phyloP scores from a whole-genome alignment of 2,329 filamentous ascomycete species.

The Didymella glomerata region DNA sequence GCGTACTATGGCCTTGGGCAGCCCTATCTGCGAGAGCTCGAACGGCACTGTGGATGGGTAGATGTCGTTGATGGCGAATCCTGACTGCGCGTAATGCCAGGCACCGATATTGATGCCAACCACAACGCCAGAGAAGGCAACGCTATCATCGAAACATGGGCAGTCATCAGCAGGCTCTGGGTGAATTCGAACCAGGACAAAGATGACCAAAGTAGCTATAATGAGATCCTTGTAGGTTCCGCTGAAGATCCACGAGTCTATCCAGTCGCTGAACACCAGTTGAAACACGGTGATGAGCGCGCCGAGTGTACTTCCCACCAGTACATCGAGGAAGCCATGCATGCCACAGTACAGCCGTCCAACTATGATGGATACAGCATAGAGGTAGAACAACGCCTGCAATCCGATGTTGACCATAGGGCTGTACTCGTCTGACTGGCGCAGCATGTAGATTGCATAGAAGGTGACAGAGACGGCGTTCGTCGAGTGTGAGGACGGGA shows the following conservation, averaged over 20 bases:
- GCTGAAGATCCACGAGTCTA: constrained; percentile 74
- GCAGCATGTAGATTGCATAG: constrained; percentile 78
- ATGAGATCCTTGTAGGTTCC: constrained; percentile 67
- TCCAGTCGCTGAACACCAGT: constrained; percentile 62
- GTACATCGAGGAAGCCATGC: constrained; percentile 95
- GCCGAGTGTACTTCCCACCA: constrained; percentile 81
- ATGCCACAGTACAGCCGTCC: constrained; percentile 97
- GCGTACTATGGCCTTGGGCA: constrained; percentile 69
- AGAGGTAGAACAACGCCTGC: constrained; percentile 78
- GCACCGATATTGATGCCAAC: constrained; percentile 83
- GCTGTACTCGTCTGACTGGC: constrained; percentile 67
- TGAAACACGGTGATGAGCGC: constrained; percentile 67
- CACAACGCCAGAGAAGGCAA: constrained; percentile 89
- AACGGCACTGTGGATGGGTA: constrained; percentile 70
- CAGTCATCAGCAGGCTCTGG: constrained; percentile 97
- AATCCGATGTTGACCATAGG: constrained; percentile 68
- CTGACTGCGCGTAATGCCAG: constrained; percentile 78
- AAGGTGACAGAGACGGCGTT: constrained; percentile 95
- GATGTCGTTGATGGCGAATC: constrained; percentile 61
- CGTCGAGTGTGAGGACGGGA: constrained; percentile 95
- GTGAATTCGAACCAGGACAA: constrained; percentile 84
- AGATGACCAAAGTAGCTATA: constrained; percentile 70
- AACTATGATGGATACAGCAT: constrained; percentile 86
- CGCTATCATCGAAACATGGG: constrained; percentile 95
- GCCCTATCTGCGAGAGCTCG: constrained; percentile 71